Base-by-base conservation (phyloP, 495 filamentous ascomycete species). In the Pseudevernia furfuracea region DNA sequence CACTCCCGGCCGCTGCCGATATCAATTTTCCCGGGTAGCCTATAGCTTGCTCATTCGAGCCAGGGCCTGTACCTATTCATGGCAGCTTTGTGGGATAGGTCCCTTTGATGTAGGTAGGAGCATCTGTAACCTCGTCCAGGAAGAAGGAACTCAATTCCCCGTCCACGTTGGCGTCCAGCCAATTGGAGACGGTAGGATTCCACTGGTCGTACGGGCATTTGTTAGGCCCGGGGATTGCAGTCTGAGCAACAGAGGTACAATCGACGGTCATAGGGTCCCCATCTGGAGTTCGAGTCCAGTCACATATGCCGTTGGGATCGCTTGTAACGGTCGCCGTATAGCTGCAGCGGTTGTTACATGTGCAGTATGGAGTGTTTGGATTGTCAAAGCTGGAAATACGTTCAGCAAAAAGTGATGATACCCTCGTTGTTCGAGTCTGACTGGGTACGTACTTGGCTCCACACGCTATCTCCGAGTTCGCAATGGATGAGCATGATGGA, bases 101-200 rank as follows among this genome's bases (percentile, higher is more conserved):
- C 25, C 58, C 58, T 60, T 43, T 38, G 43, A 44, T 60, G 19
- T 44, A 38, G 5, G 58, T 60, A 19, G 58, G 58, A 38, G 58
- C 30, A n/a, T 43, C 32, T 43, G 38, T 43, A 28, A 41, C 30
- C 37, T 41, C n/a, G 43, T 60, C 23, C n/a, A 60, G 34, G 7
- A 44, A 38, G n/a, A 38, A 38, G 23, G 58, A 30, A 38, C 25
- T 60, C 37, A 60, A 44, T 28, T 60, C 58, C 34, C 43, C 58
- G 28, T 60, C 58, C 3, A 60, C 58, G 38, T 60, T 60, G 4
- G 58, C 58, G 23, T 60, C 58, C 43, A 41, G 3, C 58, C 58
- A 60, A 25, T 60, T 60, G 28, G 38, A 38, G 15, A 60, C 32
- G 6, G 58, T 60, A 5, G 37, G 71, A 71, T 74, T 74, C 63